Evolutionary conservation across 257 asterid genomes (phyloP), one percentile per base, ranked within the genome.

Genomic region (Lycium ferocissimum): DNA sequence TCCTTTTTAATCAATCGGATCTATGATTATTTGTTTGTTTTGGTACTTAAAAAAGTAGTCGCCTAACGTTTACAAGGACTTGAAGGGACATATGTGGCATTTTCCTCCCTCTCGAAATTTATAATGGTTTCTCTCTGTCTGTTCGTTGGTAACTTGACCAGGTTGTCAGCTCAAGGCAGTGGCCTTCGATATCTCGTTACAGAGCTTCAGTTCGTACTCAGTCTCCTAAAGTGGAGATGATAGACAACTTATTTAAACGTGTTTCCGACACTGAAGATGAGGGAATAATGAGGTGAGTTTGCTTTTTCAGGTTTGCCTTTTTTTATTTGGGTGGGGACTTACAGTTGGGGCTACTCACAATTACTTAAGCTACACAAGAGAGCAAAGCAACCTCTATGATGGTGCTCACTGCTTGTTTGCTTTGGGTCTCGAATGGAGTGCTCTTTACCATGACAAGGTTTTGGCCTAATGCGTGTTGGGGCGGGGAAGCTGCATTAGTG

Each of bases 111-210:
- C 65, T 9, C 20, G 45, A 54, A 53, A 26, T 38, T 45, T 72
- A 49, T 67, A 67, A 26, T 51, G 45, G 26, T 14, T 51, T 26
- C 2, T 13, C 4, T 51, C 45, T 76, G 1, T 14, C 6, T n/a
- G 6, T 47, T 45, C 18, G 6, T 49, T 13, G 40, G 22, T 14
- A 13, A 51, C 81, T 51, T 75, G 13, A 75, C 80, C 85, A 96
- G 99, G 99, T 96, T 65, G 99, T 96, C 57, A 94, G 99, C 86
- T 96, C 99, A 2, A 92, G 99, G 92, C 95, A 94, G 56, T 96
- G 99, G 99, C 99, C 99, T 8, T 89, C 94, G 0, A 88, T 96
- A 80, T 94, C 99, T 82, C 93, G 95, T 14, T 96, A 96, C 26
- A 82, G 98, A 84, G 99, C 99, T 59, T 90, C 92, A 22, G 99